Percentiles rank a stretch among this genome's conserved stretches.
phyloP scores from a whole-genome alignment of 2,329 filamentous ascomycete genomes.

The Trichoderma guizhouense region DNA sequence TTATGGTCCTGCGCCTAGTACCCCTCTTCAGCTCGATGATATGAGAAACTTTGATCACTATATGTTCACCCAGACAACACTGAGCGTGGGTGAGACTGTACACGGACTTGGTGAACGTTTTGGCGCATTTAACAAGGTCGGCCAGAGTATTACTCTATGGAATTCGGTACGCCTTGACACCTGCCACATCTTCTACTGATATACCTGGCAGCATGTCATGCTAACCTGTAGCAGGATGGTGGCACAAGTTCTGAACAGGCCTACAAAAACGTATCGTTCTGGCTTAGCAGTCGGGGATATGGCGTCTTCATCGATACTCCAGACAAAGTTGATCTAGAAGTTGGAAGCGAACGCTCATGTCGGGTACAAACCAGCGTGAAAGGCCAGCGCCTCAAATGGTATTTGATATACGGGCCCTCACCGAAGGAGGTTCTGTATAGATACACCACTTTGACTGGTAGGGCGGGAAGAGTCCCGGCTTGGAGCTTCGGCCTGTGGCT shows the following conservation, averaged over 20 bases:
- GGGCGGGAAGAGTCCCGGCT: slow-evolving; percentile 60
- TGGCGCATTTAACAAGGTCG: slow-evolving; percentile 72
- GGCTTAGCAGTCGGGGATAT: slow-evolving; percentile 69
- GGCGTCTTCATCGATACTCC: slow-evolving; percentile 72
- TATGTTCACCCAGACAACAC: slow-evolving; percentile 54
- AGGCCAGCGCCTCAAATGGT: slow-evolving; percentile 69
- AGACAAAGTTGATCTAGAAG: slow-evolving; percentile 66
- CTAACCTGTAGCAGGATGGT: slow-evolving; percentile 39
- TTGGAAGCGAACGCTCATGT: slow-evolving; percentile 70
- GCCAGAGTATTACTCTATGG: slow-evolving; percentile 65
- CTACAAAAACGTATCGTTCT: slow-evolving; percentile 71
- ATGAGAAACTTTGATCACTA: slow-evolving; percentile 49
- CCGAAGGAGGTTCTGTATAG: slow-evolving; percentile 68
- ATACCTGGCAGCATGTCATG: neutral
- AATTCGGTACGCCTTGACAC: slow-evolving; percentile 33
- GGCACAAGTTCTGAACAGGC: slow-evolving; percentile 68
- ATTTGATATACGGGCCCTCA: slow-evolving; percentile 66
- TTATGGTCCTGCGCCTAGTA: slow-evolving; percentile 33
- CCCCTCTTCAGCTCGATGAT: slow-evolving; percentile 34
- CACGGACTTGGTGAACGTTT: slow-evolving; percentile 76
- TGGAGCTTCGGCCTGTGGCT: slow-evolving; percentile 79
- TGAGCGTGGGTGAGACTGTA: slow-evolving; percentile 61
- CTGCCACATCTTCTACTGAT: neutral
- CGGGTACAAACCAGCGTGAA: slow-evolving; percentile 67
- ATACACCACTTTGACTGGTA: slow-evolving; percentile 66